phyloP scores from a whole-genome alignment of 2,329 filamentous ascomycete species.

The Penicillium sp. region DNA sequence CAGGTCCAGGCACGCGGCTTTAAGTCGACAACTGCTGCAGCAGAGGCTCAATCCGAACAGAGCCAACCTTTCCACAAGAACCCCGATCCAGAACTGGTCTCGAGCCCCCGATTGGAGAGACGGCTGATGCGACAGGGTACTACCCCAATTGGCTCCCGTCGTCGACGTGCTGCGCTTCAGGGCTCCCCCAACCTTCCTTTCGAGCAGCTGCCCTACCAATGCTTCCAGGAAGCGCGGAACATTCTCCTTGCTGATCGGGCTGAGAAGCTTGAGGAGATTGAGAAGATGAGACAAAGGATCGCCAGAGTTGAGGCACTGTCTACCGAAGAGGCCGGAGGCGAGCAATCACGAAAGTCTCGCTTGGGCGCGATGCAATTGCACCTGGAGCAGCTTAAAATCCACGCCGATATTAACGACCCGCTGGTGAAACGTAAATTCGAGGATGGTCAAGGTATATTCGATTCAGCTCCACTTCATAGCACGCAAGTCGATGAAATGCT shows the following conservation, averaged over 20 bases:
- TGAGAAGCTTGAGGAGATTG: constrained; percentile 77
- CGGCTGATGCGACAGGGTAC: constrained; percentile 70
- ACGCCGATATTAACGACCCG: constrained; percentile 94
- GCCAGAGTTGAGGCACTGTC: constrained; percentile 65
- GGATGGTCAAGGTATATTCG: constrained; percentile 75
- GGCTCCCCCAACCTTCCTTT: constrained; percentile 74
- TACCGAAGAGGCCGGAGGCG: constrained; percentile 63
- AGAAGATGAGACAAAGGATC: constrained; percentile 69
- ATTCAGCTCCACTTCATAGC: not conserved
- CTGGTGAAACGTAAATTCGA: constrained; percentile 92
- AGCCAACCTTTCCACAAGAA: constrained; percentile 47
- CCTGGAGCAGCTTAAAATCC: constrained; percentile 80
- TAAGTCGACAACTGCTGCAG: constrained; percentile 50
- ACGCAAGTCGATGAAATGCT: constrained; percentile 16
- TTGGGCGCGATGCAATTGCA: constrained; percentile 72
- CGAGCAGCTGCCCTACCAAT: constrained; percentile 93
- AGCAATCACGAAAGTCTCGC: constrained; percentile 66
- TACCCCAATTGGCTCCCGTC: constrained; percentile 78
- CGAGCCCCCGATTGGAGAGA: constrained; percentile 66
- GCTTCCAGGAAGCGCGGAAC: constrained; percentile 93
- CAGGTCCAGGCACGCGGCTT: constrained; percentile 52
- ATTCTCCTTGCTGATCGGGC: constrained; percentile 77
- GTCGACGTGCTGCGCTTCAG: constrained; percentile 75
- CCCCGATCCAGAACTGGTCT: constrained; percentile 70
- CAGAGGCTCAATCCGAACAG: constrained; percentile 50